Base-by-base conservation (phyloP, 106 monocot genomes). In the Hemerocallis citrina region DNA sequence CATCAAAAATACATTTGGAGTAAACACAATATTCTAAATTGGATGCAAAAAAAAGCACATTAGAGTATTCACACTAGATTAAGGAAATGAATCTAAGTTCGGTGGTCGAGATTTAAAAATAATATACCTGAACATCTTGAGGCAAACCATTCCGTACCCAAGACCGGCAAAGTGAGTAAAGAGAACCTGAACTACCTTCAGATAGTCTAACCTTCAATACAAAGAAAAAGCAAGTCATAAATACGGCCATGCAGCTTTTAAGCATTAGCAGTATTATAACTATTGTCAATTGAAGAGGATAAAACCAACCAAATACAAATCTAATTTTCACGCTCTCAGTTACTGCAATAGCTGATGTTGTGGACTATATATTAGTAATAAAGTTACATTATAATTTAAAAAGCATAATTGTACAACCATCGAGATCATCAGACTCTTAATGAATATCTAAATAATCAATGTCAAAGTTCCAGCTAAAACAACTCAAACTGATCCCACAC, bases 151-250 rank as follows among this genome's bases (percentile, higher is more conserved):
- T 87, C 21, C 65, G 68, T 20, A 88, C 73, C 87, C 87, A 88
- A 63, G 82, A 82, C 28, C 87, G 70, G 59, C 87, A 82, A 42
- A 88, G 82, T 37, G 82, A 38, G 74, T 88, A 88, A 47, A 88
- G 65, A 17, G 87, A 88, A 39, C 39, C 37, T 58, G 75, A 71
- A 32, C 54, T 70, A 37, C 67, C 67, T 31, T 82, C 87, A 6
- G 54, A 15, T 54, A 88, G 14, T 57, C 76, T 82, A 67, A 79
- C 87, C 87, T 88, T 72, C 69, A 61, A 54, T 36, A 11, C 55
- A 50, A 61, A 55, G 1, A 11, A 58, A 69, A n/a, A 48, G 22
- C 38, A 17, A 7, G 9, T 44, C 30, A 63, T 55, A 13, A 72
- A 46, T 30, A 45, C 42, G 19, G 37, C 15, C 25, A 52, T 7